Evolutionary conservation across 2,329 filamentous ascomycete species (phyloP), one percentile per base, ranked within the genome.

Genomic region (Ophioceras dolichostomum): DNA sequence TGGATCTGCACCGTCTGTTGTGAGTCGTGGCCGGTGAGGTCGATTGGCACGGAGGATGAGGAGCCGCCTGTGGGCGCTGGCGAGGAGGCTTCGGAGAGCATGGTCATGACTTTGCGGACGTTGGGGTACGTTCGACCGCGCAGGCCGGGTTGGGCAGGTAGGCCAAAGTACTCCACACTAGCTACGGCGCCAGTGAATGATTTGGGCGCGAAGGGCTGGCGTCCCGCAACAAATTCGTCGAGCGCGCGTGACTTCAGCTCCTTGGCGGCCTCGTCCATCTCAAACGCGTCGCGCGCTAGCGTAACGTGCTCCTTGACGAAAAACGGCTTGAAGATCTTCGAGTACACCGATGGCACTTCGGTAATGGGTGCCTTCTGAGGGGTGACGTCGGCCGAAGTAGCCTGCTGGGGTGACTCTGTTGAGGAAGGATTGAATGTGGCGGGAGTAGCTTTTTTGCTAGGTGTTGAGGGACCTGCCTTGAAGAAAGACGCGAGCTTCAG

Each of bases 251-350:
- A 67, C 53, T 71, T 77, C 36, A 50, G 59, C n/a, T 62, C 51
- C 19, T 65, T 61, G 1, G 73, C 70, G 41, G 75, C 64, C 1
- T 68, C 53, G 45, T 84, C 77, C 53, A 79, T 66, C 28, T 66
- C 55, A 20, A 74, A 74, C 3, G 62, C 64, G 34, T 66, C 60
- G 0, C 69, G 66, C 1, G 87, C 86, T 37, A 95, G 47, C n/a
- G 60, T 72, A 2, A 85, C 82, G 49, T 85, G 71, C 3, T 77
- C 68, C 41, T 85, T 81, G 32, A 91, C 52, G 43, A 82, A 88
- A 55, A 95, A 96, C 0, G 83, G 78, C 22, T 86, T 71, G 50
- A 96, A 96, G 26, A 69, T 64, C 46, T 75, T 77, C 14, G 82
- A 63, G 46, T 85, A 88, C 32, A 74, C 68, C 0, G 71, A 67